Conservation (phyloP, 306 rosid species). For the Acmispon strigosus region DNA sequence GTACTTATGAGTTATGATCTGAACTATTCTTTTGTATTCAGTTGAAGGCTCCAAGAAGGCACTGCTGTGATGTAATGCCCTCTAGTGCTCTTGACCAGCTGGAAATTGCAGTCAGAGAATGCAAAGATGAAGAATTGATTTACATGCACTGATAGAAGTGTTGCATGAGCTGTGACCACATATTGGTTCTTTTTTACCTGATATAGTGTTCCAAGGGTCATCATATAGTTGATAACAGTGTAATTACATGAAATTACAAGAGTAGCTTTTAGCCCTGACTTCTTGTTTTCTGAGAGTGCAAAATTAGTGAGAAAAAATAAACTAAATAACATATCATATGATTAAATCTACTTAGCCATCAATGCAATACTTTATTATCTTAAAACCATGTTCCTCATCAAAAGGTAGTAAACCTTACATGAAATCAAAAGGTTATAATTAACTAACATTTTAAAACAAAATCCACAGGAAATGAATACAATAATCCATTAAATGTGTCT, state of each 20-base stretch:
- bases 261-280: conserved; percentile 2
- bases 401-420: background rate
- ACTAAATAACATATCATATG: background rate
- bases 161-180: background rate
- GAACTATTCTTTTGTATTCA: conserved; percentile 28
- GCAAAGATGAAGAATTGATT: conserved; percentile 73
- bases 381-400: background rate
- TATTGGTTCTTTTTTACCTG: background rate
- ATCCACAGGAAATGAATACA: background rate
- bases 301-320: background rate
- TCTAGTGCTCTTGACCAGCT: conserved; percentile 36
- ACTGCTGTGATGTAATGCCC: conserved; percentile 73
- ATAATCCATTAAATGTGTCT: background rate
- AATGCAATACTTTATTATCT: background rate
- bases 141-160: conserved; percentile 32
- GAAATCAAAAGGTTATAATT: background rate
- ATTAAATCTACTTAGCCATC: background rate
- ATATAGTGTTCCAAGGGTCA: background rate
- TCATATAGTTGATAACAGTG: background rate
- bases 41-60: conserved; percentile 91
- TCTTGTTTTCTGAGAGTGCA: background rate
- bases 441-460: background rate
- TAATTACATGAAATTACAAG: background rate
- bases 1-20: background rate
- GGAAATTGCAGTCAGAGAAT: conserved; percentile 71